phyloP scores from a whole-genome alignment of 192 early-diverging fungal genomes.

The Rhizoclosmatium globosum region DNA sequence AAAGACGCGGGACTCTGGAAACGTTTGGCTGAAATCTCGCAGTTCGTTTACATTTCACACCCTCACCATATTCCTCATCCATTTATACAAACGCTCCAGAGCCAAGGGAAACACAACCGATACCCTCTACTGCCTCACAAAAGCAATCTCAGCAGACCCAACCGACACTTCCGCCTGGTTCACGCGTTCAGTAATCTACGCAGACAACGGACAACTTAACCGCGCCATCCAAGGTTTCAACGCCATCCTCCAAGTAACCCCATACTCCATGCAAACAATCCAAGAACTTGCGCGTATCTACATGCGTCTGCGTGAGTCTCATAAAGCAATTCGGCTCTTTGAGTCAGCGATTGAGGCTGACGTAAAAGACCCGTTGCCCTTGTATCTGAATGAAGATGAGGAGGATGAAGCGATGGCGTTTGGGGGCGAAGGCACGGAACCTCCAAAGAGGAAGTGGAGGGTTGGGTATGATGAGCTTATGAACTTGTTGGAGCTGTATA shows the following conservation, averaged over 20 bases:
- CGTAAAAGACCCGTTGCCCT: conserved; percentile 32
- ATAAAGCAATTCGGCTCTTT: conserved; percentile 56
- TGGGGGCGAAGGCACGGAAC: neutral
- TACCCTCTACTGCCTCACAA: conserved; percentile 83
- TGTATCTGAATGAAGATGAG: conserved; percentile 35
- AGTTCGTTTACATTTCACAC: conserved; percentile 44
- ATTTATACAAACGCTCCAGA: conserved; percentile 51
- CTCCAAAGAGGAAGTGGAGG: conserved; percentile 25
- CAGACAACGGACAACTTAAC: conserved; percentile 56
- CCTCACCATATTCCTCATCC: conserved; percentile 27
- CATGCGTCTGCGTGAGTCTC: conserved; percentile 60
- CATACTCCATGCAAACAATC: conserved; percentile 74
- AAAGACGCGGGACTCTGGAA: conserved; percentile 84
- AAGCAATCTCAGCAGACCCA: conserved; percentile 72
- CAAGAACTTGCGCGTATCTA: conserved; percentile 68
- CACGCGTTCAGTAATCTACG: conserved; percentile 73
- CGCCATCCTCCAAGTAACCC: conserved; percentile 64
- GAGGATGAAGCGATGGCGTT: conserved; percentile 17
- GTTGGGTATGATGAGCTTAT: conserved; percentile 87
- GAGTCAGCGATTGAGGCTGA: conserved; percentile 50
- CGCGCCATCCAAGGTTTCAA: conserved; percentile 70
- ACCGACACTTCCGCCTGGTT: conserved; percentile 72
- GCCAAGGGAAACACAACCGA: conserved; percentile 67
- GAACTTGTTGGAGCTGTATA: conserved; percentile 86
- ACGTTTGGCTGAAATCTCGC: conserved; percentile 76